phyloP scores from a whole-genome alignment of 352 stramenopile genomes.

The Pythium sukuiense region DNA sequence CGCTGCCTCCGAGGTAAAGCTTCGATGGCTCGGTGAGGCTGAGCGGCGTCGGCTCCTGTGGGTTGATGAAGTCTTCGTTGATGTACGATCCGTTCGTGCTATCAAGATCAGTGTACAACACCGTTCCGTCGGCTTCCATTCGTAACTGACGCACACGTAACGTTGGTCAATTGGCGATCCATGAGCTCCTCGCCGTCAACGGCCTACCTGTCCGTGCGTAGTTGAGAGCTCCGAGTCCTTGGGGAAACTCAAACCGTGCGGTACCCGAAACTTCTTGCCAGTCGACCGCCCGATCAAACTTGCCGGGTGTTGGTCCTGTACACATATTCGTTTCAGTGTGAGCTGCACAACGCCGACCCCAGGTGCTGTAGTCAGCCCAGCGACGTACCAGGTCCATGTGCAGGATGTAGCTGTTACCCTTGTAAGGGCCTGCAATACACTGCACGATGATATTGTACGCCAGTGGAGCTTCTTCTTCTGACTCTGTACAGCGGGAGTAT shows the following conservation, averaged over 20 bases:
- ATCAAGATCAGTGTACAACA: slow-evolving; percentile 77
- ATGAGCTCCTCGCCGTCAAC: no score
- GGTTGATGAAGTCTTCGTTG: slow-evolving; percentile 49
- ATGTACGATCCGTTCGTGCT: slow-evolving; percentile 82
- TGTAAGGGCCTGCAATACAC: slow-evolving; percentile 58
- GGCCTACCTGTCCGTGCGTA: slow-evolving; percentile 62
- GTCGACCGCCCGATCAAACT: slow-evolving; percentile 79
- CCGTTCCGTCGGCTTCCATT: slow-evolving; percentile 53
- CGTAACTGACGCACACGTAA: slow-evolving; percentile 41
- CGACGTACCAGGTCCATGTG: slow-evolving; percentile 51
- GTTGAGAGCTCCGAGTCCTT: slow-evolving; percentile 84
- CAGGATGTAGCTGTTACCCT: slow-evolving; percentile 57
- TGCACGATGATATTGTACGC: slow-evolving; percentile 54
- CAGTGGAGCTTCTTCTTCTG: slow-evolving; percentile 18
- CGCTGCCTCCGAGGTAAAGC: slow-evolving; percentile 51
- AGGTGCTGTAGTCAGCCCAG: not conserved
- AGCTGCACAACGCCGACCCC: not conserved
- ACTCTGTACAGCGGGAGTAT: not conserved
- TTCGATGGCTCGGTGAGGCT: slow-evolving; percentile 42
- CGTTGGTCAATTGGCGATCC: not conserved
- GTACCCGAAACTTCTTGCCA: slow-evolving; percentile 72
- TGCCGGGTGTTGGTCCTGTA: slow-evolving; percentile 36
- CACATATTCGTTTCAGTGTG: not conserved
- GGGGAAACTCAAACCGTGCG: slow-evolving; percentile 69
- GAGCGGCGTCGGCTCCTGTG: slow-evolving; percentile 52